These are phyloP conservation scores for Coemansia sp. DNA, from an alignment of 192 early-diverging fungal species.

Conservation along the genomic window DNA sequence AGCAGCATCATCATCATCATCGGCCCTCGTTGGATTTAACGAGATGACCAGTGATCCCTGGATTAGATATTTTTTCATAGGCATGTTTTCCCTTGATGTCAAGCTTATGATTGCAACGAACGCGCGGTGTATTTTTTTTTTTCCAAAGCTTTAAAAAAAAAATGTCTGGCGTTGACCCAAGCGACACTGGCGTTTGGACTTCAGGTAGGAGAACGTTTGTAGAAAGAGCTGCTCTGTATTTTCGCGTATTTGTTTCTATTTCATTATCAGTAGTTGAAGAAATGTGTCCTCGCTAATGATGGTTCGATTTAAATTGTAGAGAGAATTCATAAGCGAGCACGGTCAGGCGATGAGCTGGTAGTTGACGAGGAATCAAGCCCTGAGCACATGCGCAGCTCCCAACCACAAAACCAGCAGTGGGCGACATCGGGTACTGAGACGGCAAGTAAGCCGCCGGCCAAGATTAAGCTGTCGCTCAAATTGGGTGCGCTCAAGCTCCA, in stretches of 20 bases:
- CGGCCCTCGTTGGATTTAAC: too few relatives aligned
- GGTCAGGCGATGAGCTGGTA: background rate
- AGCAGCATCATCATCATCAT: too few relatives aligned
- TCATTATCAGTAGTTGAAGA: background rate
- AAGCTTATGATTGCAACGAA: background rate
- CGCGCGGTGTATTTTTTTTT: background rate
- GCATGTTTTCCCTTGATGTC: background rate
- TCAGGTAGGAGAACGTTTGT: background rate
- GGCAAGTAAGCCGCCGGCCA: constrained; percentile 13
- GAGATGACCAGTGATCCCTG: too few relatives aligned
- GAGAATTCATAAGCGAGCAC: constrained; percentile 10
- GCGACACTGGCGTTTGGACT: constrained; percentile 1
- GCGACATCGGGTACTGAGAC: background rate
- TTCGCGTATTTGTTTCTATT: background rate
- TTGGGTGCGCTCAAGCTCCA: constrained; percentile 23
- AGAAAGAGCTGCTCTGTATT: background rate
- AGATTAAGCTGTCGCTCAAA: constrained; percentile 48
- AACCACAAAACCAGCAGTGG: background rate
- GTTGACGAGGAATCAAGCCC: background rate
- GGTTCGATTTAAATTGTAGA: constrained; percentile 5
- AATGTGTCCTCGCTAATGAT: background rate
- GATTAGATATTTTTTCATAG: too few relatives aligned
- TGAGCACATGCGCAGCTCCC: background rate
- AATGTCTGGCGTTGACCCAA: constrained; percentile 9
- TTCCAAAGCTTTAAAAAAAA: background rate